Base-by-base conservation (phyloP, 2,329 filamentous ascomycete genomes). In the Dactylellina cionopaga region DNA sequence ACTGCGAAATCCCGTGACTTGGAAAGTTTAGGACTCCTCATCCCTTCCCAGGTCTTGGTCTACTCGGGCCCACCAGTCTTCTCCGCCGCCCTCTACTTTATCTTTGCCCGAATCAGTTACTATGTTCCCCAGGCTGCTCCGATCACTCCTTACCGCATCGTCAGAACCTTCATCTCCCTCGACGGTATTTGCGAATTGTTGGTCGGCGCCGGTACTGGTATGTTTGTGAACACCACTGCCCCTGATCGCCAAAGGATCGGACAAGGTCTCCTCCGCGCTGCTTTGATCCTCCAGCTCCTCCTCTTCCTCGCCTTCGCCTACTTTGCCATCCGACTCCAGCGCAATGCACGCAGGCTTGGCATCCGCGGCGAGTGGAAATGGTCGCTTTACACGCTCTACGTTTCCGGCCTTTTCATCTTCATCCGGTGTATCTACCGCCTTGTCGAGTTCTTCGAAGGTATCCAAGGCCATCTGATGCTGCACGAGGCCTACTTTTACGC, bases 1-100 rank as follows among this genome's bases (percentile, higher is more conserved):
- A 56, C 59, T 17, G 54, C 68, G 9, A 27, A 17, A 13, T 37
- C 52, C 11, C 35, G 54, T 17, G 59, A 73, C 9, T 27, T 73
- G 13, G 35, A 73, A 31, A 66, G 62, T n/a, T 24, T 73, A 17
- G 68, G 68, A 6, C 27, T 73, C 9, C 62, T 73, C 24, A 73
- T 73, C 37, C 59, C 68, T n/a, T 65, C 59, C 17, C 59, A 65
- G 25, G 62, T 73, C 44, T 47, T 73, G 19, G 55, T 66, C 17
- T 73, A 65, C 43, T 73, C 68, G 24, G 68, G 68, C n/a, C 68
- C 68, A n/a, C 68, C 68, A 13, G 44, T 73, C 33, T 73, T 73
- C 27, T 60, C 59, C 29, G 68, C 68, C 1, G 68, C 68, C 11
- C 68, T 65, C 25, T 73, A 60, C 39, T 73, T 73, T 44, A 54